phyloP scores from a whole-genome alignment of 2,329 filamentous ascomycete species.

The Sporothrix brasiliensis region DNA sequence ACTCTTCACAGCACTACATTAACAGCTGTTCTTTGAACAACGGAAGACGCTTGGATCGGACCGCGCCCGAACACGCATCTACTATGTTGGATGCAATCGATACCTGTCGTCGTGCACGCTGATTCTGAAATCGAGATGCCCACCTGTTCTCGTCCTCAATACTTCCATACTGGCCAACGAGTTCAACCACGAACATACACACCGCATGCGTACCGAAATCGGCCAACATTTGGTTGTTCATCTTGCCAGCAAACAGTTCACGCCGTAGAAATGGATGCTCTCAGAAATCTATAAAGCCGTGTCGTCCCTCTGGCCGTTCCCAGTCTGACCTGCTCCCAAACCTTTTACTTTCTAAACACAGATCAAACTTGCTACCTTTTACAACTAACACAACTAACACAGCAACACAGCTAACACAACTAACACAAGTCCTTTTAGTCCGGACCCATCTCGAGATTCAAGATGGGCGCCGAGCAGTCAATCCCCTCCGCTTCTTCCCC shows the following conservation, averaged over 20 bases:
- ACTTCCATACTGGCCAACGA: neutral
- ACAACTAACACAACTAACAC: neutral
- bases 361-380: neutral
- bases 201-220: neutral
- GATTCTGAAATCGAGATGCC: neutral
- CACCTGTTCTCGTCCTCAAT: neutral
- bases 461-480: constrained; percentile 24
- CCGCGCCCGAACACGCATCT: no score
- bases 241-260: neutral
- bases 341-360: neutral
- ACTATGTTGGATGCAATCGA: no score
- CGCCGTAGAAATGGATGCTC: neutral
- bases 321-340: neutral
- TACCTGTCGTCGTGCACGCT: neutral
- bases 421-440: neutral
- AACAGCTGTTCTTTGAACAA: neutral
- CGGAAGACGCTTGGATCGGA: neutral
- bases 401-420: neutral
- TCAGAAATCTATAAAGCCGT: neutral
- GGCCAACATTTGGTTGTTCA: neutral
- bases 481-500: neutral
- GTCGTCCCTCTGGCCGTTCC: neutral
- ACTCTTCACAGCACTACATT: neutral
- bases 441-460: neutral
- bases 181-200: neutral